phyloP scores from a whole-genome alignment of 1,284 basidiomycete species.

The Apiotrichum siamense region DNA sequence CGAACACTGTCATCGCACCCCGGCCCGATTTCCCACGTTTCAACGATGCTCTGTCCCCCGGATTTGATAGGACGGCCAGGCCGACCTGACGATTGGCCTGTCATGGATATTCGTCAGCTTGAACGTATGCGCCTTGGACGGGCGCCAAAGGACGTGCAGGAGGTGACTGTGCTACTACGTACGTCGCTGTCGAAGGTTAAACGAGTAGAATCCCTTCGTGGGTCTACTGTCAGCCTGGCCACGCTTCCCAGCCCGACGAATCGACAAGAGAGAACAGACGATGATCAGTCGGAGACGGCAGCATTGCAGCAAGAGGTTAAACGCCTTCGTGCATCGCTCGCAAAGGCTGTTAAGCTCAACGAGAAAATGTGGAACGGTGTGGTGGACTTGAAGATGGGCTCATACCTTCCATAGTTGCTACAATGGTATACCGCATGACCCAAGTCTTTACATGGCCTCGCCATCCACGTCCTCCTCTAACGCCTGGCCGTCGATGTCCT shows the following conservation, averaged over 20 bases:
- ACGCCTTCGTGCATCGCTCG: slow-evolving; percentile 60
- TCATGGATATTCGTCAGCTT: slow-evolving; percentile 43
- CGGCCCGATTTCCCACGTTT: slow-evolving; percentile 66
- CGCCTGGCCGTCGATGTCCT: slow-evolving; percentile 42
- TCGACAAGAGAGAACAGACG: too few species aligned
- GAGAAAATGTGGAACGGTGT: slow-evolving; percentile 84
- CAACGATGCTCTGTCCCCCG: slow-evolving; percentile 70
- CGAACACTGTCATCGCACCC: slow-evolving; percentile 65
- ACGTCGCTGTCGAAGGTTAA: background rate
- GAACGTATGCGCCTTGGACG: slow-evolving; percentile 42
- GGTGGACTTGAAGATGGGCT: slow-evolving; percentile 32
- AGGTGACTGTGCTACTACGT: slow-evolving; percentile 27
- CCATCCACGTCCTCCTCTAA: slow-evolving; percentile 47
- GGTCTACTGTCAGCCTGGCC: too few species aligned
- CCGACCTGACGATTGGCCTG: slow-evolving; percentile 25
- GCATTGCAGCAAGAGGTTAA: slow-evolving; percentile 67
- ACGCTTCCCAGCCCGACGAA: too few species aligned
- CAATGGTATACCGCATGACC: background rate
- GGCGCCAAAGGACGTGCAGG: slow-evolving; percentile 30
- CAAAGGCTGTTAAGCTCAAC: slow-evolving; percentile 74
- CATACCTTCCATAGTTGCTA: background rate
- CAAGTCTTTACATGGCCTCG: slow-evolving; percentile 15
- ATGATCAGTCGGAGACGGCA: slow-evolving; percentile 44
- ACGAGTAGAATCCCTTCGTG: background rate
- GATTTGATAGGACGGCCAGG: slow-evolving; percentile 60